These are phyloP conservation scores for Pisolithus thermaeus DNA, from an alignment of 1,284 basidiomycete species.

Conservation along the genomic window DNA sequence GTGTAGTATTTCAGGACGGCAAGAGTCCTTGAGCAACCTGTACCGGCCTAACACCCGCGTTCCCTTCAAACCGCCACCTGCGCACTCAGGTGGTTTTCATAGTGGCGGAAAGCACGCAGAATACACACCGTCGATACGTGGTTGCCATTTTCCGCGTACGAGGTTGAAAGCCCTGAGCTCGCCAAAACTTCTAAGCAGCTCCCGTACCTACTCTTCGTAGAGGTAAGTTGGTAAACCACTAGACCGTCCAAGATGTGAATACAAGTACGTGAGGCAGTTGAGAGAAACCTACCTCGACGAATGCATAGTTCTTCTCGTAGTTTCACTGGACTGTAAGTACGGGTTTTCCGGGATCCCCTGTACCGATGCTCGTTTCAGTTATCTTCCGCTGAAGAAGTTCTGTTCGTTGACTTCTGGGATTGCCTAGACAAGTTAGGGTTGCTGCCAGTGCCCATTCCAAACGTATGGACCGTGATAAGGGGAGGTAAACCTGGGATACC, in stretches of 20 bases:
- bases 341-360: slow-evolving; percentile 82
- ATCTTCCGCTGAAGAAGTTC: slow-evolving; percentile 97
- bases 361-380: slow-evolving; percentile 83
- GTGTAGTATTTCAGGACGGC: slow-evolving; percentile 6
- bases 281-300: slow-evolving; percentile 70
- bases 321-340: slow-evolving; percentile 93
- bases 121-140: slow-evolving; percentile 77
- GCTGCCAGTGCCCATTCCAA: slow-evolving; percentile 77
- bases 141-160: slow-evolving; percentile 87
- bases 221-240: slow-evolving; percentile 97
- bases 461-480: slow-evolving; percentile 75
- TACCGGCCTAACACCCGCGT: too few species aligned
- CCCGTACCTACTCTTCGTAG: slow-evolving; percentile 97
- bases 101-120: neutral
- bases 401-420: slow-evolving; percentile 89
- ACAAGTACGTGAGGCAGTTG: neutral
- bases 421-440: slow-evolving; percentile 87
- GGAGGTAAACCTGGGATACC: slow-evolving; percentile 71
- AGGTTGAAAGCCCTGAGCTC: slow-evolving; percentile 97
- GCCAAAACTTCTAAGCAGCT: slow-evolving; percentile 94
- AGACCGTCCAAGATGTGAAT: slow-evolving; percentile 13
- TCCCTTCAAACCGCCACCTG: too few species aligned
- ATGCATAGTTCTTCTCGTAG: slow-evolving; percentile 97
- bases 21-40: too few species aligned
- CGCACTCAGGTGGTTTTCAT: neutral